Evolutionary conservation across 768 basidiomycete genomes (phyloP), one percentile per base, ranked within the genome.

Genomic region (Lentinula guzmanii): DNA sequence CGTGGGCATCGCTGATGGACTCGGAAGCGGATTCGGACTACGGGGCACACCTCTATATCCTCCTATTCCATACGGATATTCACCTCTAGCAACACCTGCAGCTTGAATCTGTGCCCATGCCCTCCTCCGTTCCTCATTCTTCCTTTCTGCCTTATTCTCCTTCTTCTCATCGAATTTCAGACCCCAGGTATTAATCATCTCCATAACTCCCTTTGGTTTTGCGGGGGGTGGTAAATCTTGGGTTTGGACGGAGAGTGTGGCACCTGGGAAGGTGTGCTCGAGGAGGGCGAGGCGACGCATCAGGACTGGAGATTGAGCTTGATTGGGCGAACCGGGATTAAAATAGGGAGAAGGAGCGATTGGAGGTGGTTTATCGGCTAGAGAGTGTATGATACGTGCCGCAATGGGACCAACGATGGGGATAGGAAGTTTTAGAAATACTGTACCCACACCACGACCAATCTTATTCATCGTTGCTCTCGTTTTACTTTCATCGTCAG

Each of bases 151-250:
- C 41, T 67, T 59, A 16, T 60, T 62, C n/a, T 60, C 60, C 31
- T 28, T 42, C 63, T 64, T 65, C 50, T 60, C 31, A 46, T 67
- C 67, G 33, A 68, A 61, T 45, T 65, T 66, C 42, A 70, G 61
- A 33, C 65, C 65, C 65, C 67, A 64, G 9, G 63, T 46, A 15
- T 64, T 61, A 50, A 66, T 62, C 34, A 64, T 64, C 37, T 70
- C 69, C 65, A 70, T 66, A 24, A 66, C 60, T 7, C 68, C 67
- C 33, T 68, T 52, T 34, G 69, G 64, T 53, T 65, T 70, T 21
- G 55, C 55, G 2, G 69, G 65, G 13, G 66, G 63, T 3, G 67
- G 68, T 53, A 70, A 15, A 35, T 39, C 63, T 35, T 65, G 58
- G n/a, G 63, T 62, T 43, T 64, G 53, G 16, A 69, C 58, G 33